Conservation (phyloP, 148 eudicot species). For the Vaccinium darrowii region DNA sequence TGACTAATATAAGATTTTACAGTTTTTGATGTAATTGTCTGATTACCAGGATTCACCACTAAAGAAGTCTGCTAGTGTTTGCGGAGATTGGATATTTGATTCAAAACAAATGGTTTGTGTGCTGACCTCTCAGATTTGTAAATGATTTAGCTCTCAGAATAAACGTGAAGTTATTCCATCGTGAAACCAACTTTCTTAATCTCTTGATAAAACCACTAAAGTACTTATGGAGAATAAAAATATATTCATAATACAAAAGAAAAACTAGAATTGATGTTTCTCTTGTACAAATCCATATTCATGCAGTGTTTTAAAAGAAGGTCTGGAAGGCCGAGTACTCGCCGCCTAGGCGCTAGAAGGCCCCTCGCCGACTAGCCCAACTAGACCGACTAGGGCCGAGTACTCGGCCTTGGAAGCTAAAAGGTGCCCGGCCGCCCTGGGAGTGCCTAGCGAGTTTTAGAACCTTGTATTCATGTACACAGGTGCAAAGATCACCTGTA, state of each 20-base stretch:
- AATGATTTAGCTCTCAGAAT: constrained; percentile 8
- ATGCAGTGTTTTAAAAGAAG: too few relatives aligned
- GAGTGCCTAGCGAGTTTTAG: too few relatives aligned
- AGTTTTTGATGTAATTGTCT: constrained; percentile 33
- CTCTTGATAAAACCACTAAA: not conserved
- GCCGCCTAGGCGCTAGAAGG: too few relatives aligned
- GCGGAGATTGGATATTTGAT: constrained; percentile 75
- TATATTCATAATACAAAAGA: not conserved
- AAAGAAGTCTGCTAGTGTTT: constrained; percentile 88
- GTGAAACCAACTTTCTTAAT: not conserved
- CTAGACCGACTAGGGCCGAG: too few relatives aligned
- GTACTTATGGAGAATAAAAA: not conserved
- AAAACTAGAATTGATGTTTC: not conserved
- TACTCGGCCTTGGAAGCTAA: too few relatives aligned
- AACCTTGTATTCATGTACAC: not conserved
- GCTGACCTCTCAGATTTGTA: constrained; percentile 14
- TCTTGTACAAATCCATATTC: not conserved
- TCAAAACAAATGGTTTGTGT: constrained; percentile 70
- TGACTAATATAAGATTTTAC: constrained; percentile 12
- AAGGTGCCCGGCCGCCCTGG: too few relatives aligned
- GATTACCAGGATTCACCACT: constrained; percentile 66
- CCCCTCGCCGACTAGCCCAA: too few relatives aligned
- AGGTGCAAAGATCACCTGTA: not conserved
- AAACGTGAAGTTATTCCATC: not conserved
- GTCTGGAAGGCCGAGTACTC: too few relatives aligned